Base-by-base conservation (phyloP, 192 early-diverging fungal species). In the Gaertneriomyces semiglobifer region DNA sequence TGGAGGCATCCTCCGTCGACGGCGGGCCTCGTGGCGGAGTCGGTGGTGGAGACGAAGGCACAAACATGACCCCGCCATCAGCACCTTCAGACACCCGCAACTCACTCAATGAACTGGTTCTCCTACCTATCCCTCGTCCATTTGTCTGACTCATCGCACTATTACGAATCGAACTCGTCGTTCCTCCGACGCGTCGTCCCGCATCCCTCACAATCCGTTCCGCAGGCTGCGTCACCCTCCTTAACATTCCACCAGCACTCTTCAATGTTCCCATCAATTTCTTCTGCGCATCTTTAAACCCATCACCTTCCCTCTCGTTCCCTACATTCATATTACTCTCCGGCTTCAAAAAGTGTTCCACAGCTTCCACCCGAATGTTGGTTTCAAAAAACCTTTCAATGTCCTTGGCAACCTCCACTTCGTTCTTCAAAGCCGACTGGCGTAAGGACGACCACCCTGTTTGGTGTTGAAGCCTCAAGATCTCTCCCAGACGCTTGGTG, bases 231-330 rank as follows among this genome's bases (percentile, higher is more conserved):
- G 66, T 70, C 0, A 75, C 74, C 54, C 72, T 76, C 19, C 60
- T 44, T 4, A 76, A 44, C 4, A 76, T 45, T 7, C 54, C 57
- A 4, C 74, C 74, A 8, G 74, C 70, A 3, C 60, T 64, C 46
- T 65, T 71, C 9, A 76, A 58, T 11, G 55, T 63, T 7, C 73
- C 73, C 7, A 75, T 53, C 48, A 75, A 63, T 57, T 60, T 67
- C n/a, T 55, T 58, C 56, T 53, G 63, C 44, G 48, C 44, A 33
- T 33, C 25, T 33, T 33, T 33, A 33, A 33, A 33, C 25, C 25
- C 25, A 33, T 33, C 25, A 33, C 25, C 25, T 2, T 33, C 25
- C 25, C 2, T 33, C 25, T 33, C 25, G 2, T 33, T 1, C 38
- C 33, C 1, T 62, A 53, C 53, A 42, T 12, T 18, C 50, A 59